Base-by-base conservation (phyloP, 257 asterid species). In the Jacaranda copaia region DNA sequence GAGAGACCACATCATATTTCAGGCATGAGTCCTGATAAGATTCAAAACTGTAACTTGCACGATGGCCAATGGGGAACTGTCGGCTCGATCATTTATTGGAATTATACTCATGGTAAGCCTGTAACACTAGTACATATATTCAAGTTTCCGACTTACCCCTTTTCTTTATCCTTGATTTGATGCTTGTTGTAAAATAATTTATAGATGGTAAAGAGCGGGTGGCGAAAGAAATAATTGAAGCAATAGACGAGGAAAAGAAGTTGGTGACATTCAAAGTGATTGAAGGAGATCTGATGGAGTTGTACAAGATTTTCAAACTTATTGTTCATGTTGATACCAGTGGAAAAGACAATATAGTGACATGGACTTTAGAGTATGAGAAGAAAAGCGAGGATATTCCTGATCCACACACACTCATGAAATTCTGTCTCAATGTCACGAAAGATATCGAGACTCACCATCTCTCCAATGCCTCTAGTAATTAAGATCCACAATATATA, bases 281-380 rank as follows among this genome's bases (percentile, higher is more conserved):
- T 25, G 32, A 25, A 25, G 32, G 32, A 25, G 32, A 25, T 25
- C 32, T 25, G 32, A 25, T 83, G 86, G 83, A 87, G 72, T 16
- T 83, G 4, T 87, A 87, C 82, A 83, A 81, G 66, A 25, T 57
- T 35, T 53, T 87, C 58, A 58, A 68, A 8, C 0, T 46, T 5
- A 78, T 10, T 20, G 81, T 82, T 38, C 83, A 74, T 20, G 84
- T 85, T 4, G 88, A 73, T 55, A 79, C 80, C 18, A 68, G 11
- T 2, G 89, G 81, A 3, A 83, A 85, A 0, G 73, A 76, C 51
- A 82, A 76, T 53, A 13, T 85, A 15, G 82, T 79, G 0, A 87
- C 87, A 0, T 87, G 88, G 84, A 84, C 87, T 3, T 43, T 80
- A 4, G 81, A 82, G n/a, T 87, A 87, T 43, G 90, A 84, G 83